Conservation (phyloP, 345 rosid species). For the Sisymbrium irio region DNA sequence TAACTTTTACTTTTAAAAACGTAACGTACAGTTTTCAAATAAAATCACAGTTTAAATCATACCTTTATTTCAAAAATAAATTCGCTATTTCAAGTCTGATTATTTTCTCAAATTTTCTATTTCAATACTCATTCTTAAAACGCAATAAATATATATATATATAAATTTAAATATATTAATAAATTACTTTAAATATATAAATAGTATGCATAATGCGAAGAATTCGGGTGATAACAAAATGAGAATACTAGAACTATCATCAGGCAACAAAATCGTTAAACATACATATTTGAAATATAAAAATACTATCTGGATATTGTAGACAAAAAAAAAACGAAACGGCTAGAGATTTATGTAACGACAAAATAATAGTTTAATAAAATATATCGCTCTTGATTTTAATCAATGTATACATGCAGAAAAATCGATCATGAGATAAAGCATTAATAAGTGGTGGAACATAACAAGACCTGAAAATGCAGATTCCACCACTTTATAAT, state of each 20-base stretch:
- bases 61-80: not conserved
- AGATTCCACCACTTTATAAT: conserved; percentile 20
- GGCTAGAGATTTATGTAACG: not conserved
- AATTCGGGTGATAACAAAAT: not conserved
- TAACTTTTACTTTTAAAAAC: not conserved
- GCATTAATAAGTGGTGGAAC: not conserved
- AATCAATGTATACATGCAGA: not conserved
- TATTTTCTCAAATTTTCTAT: not conserved
- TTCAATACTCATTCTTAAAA: not conserved
- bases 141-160: no score
- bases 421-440: not conserved
- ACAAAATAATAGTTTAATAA: not conserved
- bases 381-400: not conserved
- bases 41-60: not conserved
- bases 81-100: not conserved
- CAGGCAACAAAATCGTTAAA: no score
- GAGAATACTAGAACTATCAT: no score
- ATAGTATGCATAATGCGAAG: not conserved
- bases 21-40: not conserved
- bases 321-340: not conserved
- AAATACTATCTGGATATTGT: not conserved
- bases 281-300: not conserved
- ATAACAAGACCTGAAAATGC: conserved; percentile 21
- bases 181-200: not conserved
- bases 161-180: not conserved